Evolutionary conservation across 176 grass and related monocot genomes (phyloP).

Genomic region (Bolboschoenus planiculmis): DNA sequence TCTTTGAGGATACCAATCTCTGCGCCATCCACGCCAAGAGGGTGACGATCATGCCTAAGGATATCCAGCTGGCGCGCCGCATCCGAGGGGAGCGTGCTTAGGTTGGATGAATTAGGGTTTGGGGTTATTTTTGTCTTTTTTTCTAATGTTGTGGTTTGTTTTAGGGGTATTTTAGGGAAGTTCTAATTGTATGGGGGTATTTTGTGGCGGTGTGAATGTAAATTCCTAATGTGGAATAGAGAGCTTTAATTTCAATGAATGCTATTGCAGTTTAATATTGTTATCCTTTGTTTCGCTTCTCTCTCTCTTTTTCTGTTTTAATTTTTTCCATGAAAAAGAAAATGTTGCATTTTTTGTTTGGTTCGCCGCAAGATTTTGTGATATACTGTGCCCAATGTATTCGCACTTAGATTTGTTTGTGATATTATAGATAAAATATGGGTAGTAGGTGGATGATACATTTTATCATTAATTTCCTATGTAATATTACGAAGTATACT

Average conservation of each 20-base stretch:
- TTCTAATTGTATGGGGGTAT: neutral
- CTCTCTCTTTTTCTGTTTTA: neutral
- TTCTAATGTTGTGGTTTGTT: neutral
- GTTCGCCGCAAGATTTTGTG: neutral
- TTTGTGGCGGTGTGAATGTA: conserved; percentile 3
- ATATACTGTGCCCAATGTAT: no score
- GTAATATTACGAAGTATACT: no score
- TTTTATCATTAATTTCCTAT: no score
- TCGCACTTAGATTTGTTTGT: no score
- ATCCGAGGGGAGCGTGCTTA: conserved; percentile 23
- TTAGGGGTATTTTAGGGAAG: conserved; percentile 1
- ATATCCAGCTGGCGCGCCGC: conserved; percentile 17
- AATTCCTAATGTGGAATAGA: conserved; percentile 13
- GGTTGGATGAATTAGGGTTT: neutral
- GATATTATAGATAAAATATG: no score
- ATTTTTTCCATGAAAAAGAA: neutral
- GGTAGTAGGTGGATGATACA: no score
- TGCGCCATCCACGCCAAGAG: conserved; percentile 21
- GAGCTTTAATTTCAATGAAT: conserved; percentile 10
- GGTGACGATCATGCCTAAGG: conserved; percentile 19
- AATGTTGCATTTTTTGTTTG: neutral
- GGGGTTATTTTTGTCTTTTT: neutral
- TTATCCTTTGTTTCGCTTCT: neutral
- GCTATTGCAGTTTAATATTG: neutral
- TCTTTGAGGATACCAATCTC: conserved; percentile 25